These are phyloP conservation scores for Musa balbisiana DNA, from an alignment of 202 grass and related monocot genomes.

Conservation along the genomic window DNA sequence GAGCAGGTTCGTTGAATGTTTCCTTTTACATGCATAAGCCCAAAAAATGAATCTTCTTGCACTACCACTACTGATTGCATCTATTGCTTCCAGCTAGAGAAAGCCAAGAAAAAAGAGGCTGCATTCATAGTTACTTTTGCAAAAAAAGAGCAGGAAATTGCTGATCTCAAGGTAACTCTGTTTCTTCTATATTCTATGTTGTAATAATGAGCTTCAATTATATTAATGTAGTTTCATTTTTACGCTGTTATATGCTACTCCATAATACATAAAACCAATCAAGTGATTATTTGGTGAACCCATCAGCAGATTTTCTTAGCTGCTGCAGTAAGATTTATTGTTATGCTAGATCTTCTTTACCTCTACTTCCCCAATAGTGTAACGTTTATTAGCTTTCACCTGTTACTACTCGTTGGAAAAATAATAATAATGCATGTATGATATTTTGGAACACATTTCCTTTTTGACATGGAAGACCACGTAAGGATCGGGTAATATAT, in stretches of 20 bases:
- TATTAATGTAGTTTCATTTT: no score
- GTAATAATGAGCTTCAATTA: not conserved
- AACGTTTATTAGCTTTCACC: not conserved
- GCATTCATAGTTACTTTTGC: conserved; percentile 97
- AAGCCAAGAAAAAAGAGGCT: conserved; percentile 98
- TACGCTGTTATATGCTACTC: no score
- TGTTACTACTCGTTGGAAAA: not conserved
- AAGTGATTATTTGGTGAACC: no score
- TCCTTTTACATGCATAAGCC: not conserved
- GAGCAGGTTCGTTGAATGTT: conserved; percentile 59
- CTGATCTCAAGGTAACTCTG: conserved; percentile 67
- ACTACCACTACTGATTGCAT: not conserved
- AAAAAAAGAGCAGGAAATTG: conserved; percentile 95
- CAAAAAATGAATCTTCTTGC: conserved; percentile 9
- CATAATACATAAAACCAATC: no score
- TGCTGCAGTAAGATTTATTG: no score
- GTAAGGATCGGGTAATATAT: not conserved
- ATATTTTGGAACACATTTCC: no score
- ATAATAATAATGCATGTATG: not conserved
- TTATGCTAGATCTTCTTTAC: no score
- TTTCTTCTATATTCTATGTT: not conserved
- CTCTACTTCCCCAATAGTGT: no score
- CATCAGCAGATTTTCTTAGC: no score
- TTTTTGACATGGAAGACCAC: not conserved
- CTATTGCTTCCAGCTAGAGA: conserved; percentile 62